Evolutionary conservation across 306 rosid genomes (phyloP), one percentile per base, ranked within the genome.

Genomic region (Glycine tomentella): DNA sequence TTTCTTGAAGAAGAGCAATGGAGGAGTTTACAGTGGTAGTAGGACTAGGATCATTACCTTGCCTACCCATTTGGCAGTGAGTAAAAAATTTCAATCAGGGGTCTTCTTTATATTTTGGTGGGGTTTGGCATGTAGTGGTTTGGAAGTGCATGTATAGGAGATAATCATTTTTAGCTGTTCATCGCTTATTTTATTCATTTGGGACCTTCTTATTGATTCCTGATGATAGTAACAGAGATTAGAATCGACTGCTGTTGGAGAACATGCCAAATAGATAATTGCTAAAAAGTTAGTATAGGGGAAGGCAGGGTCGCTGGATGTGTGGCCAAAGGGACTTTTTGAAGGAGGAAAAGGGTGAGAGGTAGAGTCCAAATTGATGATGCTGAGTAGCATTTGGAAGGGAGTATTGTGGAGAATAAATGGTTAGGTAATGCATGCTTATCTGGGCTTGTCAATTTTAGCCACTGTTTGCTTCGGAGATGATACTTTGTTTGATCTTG

Each of bases 1-100:
- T 93, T 77, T 93, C 96, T 82, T 95, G 99, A 81, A 95, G 89
- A 34, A 95, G 93, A 74, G 94, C 97, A 82, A 95, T 95, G 85
- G 99, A 95, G 73, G 97, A 86, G 50, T 87, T 86, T 44, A 84
- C 92, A 81, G 64, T 81, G 65, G 91, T 86, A 25, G 31, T 25
- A 62, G 92, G 85, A 80, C 91, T 86, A 62, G 93, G 85, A 80
- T 92, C 90, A 77, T 80, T 71, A 79, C 80, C 87, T 67, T 87
- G 90, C 87, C 93, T 88, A 59, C 94, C 89, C 98, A 94, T 94
- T 80, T 80, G 56, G 65, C n/a, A 77, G n/a, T 77, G 62, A 74
- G 69, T 36, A 53, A 78, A 69, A 25, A 66, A 48, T 74, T 38
- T 86, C 53, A 69, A 82, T n/a, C 45, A 74, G 44, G 67, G 51